These are phyloP conservation scores for Globisporangium paddicum DNA, from an alignment of 352 stramenopile genomes.

Conservation along the genomic window DNA sequence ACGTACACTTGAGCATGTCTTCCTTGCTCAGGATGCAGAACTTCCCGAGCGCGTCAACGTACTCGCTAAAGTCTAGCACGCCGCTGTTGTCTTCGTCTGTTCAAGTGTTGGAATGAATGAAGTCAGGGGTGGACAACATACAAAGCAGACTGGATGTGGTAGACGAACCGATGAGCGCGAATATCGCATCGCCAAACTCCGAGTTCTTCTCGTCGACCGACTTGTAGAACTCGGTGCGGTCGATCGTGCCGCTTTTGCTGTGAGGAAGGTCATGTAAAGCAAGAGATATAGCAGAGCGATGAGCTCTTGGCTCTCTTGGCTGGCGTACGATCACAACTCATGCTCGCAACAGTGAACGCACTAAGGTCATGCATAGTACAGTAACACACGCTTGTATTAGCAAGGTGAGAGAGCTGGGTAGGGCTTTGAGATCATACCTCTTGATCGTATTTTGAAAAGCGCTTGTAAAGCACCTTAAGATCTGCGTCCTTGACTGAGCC, in stretches of 20 bases:
- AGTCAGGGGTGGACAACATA: background rate
- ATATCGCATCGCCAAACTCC: conserved; percentile 69
- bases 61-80: conserved; percentile 69
- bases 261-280: background rate
- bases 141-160: too few relatives aligned
- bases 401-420: too few relatives aligned
- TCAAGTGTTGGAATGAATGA: background rate
- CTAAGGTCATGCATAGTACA: background rate
- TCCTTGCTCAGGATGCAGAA: conserved; percentile 73
- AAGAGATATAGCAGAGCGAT: background rate
- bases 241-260: conserved; percentile 68
- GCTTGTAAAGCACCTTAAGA: conserved; percentile 41
- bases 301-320: background rate
- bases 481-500: conserved; percentile 53
- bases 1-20: conserved; percentile 67
- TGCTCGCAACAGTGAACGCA: background rate
- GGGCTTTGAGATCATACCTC: conserved; percentile 26
- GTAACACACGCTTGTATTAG: too few relatives aligned
- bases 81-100: conserved; percentile 66
- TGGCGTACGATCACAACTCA: too few relatives aligned
- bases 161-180: conserved; percentile 55
- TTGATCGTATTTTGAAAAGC: conserved; percentile 61
- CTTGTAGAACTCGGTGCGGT: conserved; percentile 63
- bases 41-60: conserved; percentile 70
- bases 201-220: conserved; percentile 65